Evolutionary conservation across 2,329 filamentous ascomycete genomes (phyloP).

Genomic region (Cercospora janseana): DNA sequence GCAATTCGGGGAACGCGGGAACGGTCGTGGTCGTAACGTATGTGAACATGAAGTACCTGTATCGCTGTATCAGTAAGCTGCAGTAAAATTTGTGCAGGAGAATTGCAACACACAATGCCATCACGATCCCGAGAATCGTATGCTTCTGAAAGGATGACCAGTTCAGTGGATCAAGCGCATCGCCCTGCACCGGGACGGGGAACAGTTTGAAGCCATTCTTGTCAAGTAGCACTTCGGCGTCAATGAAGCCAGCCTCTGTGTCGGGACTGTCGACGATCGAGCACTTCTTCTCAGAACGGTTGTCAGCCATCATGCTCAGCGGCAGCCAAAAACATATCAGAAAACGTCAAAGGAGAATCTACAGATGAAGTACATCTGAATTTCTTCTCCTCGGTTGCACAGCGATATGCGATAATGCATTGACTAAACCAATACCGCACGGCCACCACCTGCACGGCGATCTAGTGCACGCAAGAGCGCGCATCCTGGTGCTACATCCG

Average conservation of each 20-base stretch:
- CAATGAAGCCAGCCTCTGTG: constrained; percentile 14
- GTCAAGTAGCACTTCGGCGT: constrained; percentile 19
- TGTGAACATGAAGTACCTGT: constrained; percentile 26
- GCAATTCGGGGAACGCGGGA: constrained; percentile 20
- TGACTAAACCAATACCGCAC: neutral
- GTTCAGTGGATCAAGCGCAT: constrained; percentile 23
- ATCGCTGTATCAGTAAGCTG: neutral
- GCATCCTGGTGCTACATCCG: constrained; percentile 6
- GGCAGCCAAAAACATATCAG: neutral
- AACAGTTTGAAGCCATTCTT: constrained; percentile 23
- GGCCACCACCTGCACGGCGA: neutral
- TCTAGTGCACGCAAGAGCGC: neutral
- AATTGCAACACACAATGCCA: constrained; percentile 17
- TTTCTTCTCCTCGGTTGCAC: neutral
- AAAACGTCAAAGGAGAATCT: neutral
- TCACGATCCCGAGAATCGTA: constrained; percentile 19
- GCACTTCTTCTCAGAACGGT: constrained; percentile 18
- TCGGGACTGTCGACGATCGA: constrained; percentile 10
- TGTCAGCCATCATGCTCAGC: constrained; percentile 7
- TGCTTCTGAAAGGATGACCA: constrained; percentile 23
- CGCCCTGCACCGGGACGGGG: constrained; percentile 18
- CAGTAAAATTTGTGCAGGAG: neutral
- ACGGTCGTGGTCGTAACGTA: constrained; percentile 26
- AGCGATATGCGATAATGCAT: neutral
- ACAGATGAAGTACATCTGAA: neutral